phyloP scores from a whole-genome alignment of 495 filamentous ascomycete genomes.

The Opeltia flavorubescens region DNA sequence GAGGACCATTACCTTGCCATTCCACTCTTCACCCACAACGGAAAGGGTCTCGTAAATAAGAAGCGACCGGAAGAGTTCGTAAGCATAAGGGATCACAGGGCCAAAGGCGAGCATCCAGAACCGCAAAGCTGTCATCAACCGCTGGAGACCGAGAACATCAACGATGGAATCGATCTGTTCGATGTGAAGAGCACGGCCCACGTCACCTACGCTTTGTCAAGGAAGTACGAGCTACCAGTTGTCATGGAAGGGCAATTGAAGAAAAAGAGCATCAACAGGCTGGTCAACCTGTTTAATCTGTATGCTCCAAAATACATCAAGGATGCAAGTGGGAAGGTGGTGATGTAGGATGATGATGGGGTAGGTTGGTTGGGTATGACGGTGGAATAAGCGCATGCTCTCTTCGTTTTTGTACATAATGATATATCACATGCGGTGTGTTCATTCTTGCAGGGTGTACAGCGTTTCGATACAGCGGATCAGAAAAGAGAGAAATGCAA shows the following conservation, averaged over 20 bases:
- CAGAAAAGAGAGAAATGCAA: too few relatives aligned
- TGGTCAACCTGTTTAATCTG: slow-evolving; percentile 1
- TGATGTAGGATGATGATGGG: not conserved
- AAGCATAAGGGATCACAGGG: slow-evolving; percentile 10
- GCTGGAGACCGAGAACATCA: slow-evolving; percentile 1
- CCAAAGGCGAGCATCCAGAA: not conserved
- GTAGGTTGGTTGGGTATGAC: not conserved
- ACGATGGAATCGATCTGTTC: not conserved
- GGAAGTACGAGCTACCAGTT: slow-evolving; percentile 9
- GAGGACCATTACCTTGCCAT: slow-evolving; percentile 11
- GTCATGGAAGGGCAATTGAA: slow-evolving; percentile 3
- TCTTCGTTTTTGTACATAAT: too few relatives aligned
- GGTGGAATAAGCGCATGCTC: too few relatives aligned
- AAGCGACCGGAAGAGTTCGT: slow-evolving; percentile 7
- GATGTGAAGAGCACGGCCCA: slow-evolving; percentile 5
- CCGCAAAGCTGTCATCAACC: not conserved
- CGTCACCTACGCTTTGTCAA: slow-evolving; percentile 8
- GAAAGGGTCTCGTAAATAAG: slow-evolving; percentile 9
- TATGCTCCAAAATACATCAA: not conserved
- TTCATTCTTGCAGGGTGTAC: too few relatives aligned
- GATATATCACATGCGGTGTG: too few relatives aligned
- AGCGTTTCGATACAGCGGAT: not conserved
- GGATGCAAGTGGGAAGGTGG: too few relatives aligned
- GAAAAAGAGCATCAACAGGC: not conserved
- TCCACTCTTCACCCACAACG: slow-evolving; percentile 13